Evolutionary conservation across 2,329 filamentous ascomycete genomes (phyloP).

Genomic region (Didymella pinodella): DNA sequence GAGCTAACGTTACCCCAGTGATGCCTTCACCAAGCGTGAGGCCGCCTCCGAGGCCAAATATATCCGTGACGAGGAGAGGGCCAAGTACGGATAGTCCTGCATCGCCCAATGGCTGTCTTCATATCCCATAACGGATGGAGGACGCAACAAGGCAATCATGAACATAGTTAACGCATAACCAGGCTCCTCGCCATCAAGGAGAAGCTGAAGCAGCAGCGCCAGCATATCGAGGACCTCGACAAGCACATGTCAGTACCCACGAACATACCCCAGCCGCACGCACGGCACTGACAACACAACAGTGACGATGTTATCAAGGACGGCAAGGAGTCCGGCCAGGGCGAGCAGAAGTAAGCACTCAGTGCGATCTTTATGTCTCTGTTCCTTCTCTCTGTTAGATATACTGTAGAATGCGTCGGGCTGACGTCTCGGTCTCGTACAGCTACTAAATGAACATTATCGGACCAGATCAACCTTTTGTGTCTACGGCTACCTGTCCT

Average conservation of each 20-base stretch:
- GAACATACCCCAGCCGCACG: background rate
- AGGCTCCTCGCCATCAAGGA: constrained; percentile 74
- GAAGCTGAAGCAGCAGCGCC: constrained; percentile 76
- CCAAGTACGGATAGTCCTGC: constrained; percentile 66
- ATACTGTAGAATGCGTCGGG: constrained; percentile 26
- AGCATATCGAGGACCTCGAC: constrained; percentile 84
- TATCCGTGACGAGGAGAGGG: constrained; percentile 85
- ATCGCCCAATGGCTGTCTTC: background rate
- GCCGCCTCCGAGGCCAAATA: constrained; percentile 83
- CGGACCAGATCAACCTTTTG: background rate
- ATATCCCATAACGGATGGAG: background rate
- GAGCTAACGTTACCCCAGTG: constrained; percentile 61
- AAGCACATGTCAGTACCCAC: constrained; percentile 76
- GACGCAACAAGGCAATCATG: background rate
- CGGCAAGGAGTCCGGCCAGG: constrained; percentile 69
- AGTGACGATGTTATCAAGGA: constrained; percentile 81
- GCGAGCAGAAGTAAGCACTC: constrained; percentile 59
- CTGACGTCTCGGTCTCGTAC: constrained; percentile 30
- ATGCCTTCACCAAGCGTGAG: constrained; percentile 93
- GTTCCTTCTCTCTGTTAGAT: constrained; percentile 22
- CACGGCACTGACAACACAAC: constrained; percentile 28
- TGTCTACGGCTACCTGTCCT: background rate
- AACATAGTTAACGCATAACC: constrained; percentile 25
- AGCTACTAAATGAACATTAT: constrained; percentile 24
- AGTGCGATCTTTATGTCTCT: constrained; percentile 22